phyloP scores from a whole-genome alignment of 1,284 basidiomycete species.

The Tetrapyrgos nigripes region DNA sequence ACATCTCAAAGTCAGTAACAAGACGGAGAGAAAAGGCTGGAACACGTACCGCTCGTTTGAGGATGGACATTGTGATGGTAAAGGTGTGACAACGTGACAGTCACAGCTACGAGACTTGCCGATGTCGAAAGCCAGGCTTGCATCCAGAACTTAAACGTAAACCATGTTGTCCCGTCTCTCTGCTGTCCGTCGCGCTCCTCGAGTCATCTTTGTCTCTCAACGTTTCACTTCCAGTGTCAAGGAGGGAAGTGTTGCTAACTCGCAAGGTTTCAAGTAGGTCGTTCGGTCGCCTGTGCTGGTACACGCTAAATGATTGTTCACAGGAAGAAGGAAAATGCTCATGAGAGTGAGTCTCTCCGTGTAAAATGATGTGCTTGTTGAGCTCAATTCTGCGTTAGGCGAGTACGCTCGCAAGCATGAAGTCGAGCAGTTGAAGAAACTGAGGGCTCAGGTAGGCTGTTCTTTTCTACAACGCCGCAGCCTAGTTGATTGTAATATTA shows the following conservation, averaged over 20 bases:
- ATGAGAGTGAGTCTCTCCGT: constrained; percentile 56
- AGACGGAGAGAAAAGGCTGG: constrained; percentile 2
- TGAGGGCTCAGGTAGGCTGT: constrained; percentile 58
- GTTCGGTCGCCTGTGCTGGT: constrained; percentile 12
- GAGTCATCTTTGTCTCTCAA: constrained; percentile 39
- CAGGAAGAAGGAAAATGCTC: constrained; percentile 78
- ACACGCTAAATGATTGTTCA: constrained; percentile 18
- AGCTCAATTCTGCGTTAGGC: constrained; percentile 44
- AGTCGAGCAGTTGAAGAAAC: constrained; percentile 57
- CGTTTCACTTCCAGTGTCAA: constrained; percentile 47
- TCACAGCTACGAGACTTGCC: background rate
- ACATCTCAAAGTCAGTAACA: constrained; percentile 1
- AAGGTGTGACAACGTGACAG: constrained; percentile 45
- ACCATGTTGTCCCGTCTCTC: constrained; percentile 55
- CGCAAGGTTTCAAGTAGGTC: constrained; percentile 59
- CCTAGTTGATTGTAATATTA: constrained; percentile 7
- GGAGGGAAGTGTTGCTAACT: constrained; percentile 64
- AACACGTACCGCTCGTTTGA: constrained; percentile 62
- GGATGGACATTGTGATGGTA: constrained; percentile 61
- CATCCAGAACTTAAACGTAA: constrained; percentile 25
- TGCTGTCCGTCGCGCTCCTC: constrained; percentile 51
- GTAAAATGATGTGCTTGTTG: background rate
- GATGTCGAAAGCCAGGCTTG: background rate
- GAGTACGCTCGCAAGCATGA: constrained; percentile 67
- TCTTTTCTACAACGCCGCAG: background rate